Base-by-base conservation (phyloP, 176 grass and related monocot species). In the Echinochloa phyllopogon region DNA sequence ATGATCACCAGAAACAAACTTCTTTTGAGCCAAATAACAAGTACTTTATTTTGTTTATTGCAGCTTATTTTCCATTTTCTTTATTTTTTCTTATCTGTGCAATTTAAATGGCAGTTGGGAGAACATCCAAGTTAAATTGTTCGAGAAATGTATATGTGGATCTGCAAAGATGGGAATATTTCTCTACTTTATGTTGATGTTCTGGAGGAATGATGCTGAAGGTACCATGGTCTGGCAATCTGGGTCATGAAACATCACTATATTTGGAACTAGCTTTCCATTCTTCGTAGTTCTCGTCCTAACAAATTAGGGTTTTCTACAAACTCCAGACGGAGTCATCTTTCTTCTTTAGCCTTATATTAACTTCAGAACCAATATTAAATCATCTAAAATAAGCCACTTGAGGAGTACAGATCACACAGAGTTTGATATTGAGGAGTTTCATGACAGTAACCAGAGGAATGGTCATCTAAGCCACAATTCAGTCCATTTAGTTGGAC, bases 21-120 rank as follows among this genome's bases (percentile, higher is more conserved):
- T 75, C 41, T 24, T 84, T 72, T 83, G 33, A 53, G 38, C 42
- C 33, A 81, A 75, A 84, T 45, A 71, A 77, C 47, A 10, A 64
- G 59, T 38, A n/a, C 8, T 57, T 29, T 51, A n/a, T 40, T 69
- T n/a, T 81, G 8, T 56, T 88, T 81, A 13, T 58, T 74, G 44
- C 16, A 27, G 23, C 8, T 63, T 84, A 14, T 83, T 37, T 61
- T 84, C 63, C 62, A 62, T 79, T 72, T 73, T 69, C 86, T 10
- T 84, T 62, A 74, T n/a, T 71, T 80, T 40, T 72, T 40, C 37
- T 87, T 86, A 74, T 45, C 50, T 90, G 79, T 89, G 29, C 61
- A 92, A 94, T 88, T 98, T 85, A 88, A 90, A 95, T 95, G 81
- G 71, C 89, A 98, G 96, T 89, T 98, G 96, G 96, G 96, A 98